Evolutionary conservation across 2,329 filamentous ascomycete species (phyloP), one percentile per base, ranked within the genome.

Genomic region (Cladorrhinum sp.): DNA sequence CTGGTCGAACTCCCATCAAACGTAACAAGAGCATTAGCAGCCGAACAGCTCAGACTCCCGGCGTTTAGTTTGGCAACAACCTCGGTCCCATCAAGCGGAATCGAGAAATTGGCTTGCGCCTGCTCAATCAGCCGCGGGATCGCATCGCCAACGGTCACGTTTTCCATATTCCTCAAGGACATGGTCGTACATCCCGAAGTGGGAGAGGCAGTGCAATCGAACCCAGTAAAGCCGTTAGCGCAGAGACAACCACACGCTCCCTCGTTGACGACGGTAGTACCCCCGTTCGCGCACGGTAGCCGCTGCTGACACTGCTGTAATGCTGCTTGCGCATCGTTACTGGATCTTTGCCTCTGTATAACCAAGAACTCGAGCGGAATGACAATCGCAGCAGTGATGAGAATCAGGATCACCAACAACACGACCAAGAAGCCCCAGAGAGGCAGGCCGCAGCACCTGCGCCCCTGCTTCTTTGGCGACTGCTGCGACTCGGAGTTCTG

Each of bases 21-120:
- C 0, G 90, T 92, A 16, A 98, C 88, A 3, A 99, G 81, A 0
- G 92, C 88, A 69, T 98, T 98, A 73, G 97, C 89, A 0, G 88
- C 86, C 8, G 86, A 85, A 74, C 95, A 99, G 58, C 90, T 92
- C 16, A 96, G 79, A 65, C 89, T 89, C 30, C 83, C 84, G 5
- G 82, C 76, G 69, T 89, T 94, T 73, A 98, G 91, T 53, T 92
- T 84, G 1, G 87, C 86, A 59, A 96, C 76, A 56, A 98, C 84
- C 7, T 81, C 81, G 0, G 84, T 84, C 3, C 84, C 81, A 50
- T 89, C 85, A 0, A 99, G 82, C 0, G 90, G 84, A 51, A 99
- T 84, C 2, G 86, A 87, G 75, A 91, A 98, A 67, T 91, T 89
- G 21, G 76, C 71, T 62, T 85, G 75, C 0, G 89, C 85, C 51